Percentiles rank a stretch among this genome's conserved stretches.
phyloP scores from a whole-genome alignment of 1,139 yeast genomes.

The Suhomyces taliae region DNA sequence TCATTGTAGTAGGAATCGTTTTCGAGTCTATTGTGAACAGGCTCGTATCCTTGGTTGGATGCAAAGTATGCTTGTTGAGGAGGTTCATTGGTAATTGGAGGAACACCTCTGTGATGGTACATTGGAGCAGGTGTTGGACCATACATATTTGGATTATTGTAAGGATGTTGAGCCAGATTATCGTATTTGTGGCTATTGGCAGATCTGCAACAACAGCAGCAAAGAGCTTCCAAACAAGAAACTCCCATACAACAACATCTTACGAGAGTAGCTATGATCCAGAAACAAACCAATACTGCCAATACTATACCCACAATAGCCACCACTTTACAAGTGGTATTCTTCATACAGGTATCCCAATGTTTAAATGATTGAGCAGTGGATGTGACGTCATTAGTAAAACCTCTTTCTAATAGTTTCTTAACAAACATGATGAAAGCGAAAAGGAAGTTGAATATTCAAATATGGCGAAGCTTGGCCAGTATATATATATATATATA shows the following conservation, averaged over 20 bases:
- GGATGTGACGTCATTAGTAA: slow-evolving; percentile 24
- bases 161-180: slow-evolving; percentile 20
- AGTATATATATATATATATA: too few species aligned
- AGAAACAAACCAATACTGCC: slow-evolving; percentile 46
- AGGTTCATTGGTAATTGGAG: slow-evolving; percentile 12
- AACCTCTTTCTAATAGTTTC: slow-evolving; percentile 8
- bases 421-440: slow-evolving; percentile 4
- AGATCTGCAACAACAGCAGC: slow-evolving; percentile 47
- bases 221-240: slow-evolving; percentile 43
- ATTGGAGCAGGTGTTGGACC: slow-evolving; percentile 26
- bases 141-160: slow-evolving; percentile 42
- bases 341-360: slow-evolving; percentile 83
- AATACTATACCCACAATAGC: slow-evolving; percentile 74
- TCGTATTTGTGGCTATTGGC: slow-evolving; percentile 20
- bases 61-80: slow-evolving; percentile 17
- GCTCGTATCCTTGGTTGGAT: slow-evolving; percentile 17
- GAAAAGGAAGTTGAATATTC: not conserved
- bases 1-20: slow-evolving; percentile 9
- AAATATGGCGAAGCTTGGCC: too few species aligned
- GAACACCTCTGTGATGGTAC: slow-evolving; percentile 12
- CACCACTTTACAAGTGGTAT: slow-evolving; percentile 69
- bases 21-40: slow-evolving; percentile 8
- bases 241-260: slow-evolving; percentile 49
- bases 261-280: slow-evolving; percentile 45
- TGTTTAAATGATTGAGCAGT: slow-evolving; percentile 59